Evolutionary conservation across 108 stramenopile species (phyloP).

Genomic region (Cyclostephanos tholiformis): DNA sequence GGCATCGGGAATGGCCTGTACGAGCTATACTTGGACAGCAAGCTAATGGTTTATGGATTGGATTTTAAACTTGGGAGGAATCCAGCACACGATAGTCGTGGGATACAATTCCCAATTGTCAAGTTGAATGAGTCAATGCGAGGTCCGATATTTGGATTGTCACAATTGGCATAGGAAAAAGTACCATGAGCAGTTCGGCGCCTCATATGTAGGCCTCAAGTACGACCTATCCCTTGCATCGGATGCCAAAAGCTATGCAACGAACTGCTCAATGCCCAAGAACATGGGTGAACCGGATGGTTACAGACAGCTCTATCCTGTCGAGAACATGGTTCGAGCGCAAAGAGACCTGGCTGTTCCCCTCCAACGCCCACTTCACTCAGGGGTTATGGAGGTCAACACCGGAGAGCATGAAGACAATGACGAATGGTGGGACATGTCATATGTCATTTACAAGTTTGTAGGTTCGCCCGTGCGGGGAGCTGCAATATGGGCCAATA

Average conservation of each 20-base stretch:
- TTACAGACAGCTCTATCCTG: conserved; percentile 39
- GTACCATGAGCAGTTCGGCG: conserved; percentile 17
- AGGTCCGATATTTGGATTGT: conserved; percentile 36
- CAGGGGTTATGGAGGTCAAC: conserved; percentile 38
- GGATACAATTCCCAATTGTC: conserved; percentile 29
- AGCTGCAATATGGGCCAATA: conserved; percentile 39
- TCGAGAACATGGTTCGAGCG: conserved; percentile 52
- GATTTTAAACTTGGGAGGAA: conserved; percentile 28
- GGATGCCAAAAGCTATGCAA: conserved; percentile 33
- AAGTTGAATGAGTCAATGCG: conserved; percentile 26
- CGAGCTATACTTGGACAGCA: conserved; percentile 38
- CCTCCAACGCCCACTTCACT: conserved; percentile 42
- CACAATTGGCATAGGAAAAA: conserved; percentile 41
- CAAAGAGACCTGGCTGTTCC: conserved; percentile 30
- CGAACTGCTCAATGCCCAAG: conserved; percentile 35
- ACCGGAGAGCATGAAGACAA: conserved; percentile 23
- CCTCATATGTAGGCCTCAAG: conserved; percentile 32
- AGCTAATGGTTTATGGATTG: conserved; percentile 37
- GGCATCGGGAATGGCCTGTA: conserved; percentile 48
- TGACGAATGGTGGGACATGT: conserved; percentile 28
- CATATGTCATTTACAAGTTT: conserved; percentile 43
- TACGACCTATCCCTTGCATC: conserved; percentile 26
- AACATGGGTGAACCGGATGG: not conserved
- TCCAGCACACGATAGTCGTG: conserved; percentile 29
- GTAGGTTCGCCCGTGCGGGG: conserved; percentile 40